Evolutionary conservation across 2,329 filamentous ascomycete species (phyloP).

Genomic region (Thelonectria rubi): DNA sequence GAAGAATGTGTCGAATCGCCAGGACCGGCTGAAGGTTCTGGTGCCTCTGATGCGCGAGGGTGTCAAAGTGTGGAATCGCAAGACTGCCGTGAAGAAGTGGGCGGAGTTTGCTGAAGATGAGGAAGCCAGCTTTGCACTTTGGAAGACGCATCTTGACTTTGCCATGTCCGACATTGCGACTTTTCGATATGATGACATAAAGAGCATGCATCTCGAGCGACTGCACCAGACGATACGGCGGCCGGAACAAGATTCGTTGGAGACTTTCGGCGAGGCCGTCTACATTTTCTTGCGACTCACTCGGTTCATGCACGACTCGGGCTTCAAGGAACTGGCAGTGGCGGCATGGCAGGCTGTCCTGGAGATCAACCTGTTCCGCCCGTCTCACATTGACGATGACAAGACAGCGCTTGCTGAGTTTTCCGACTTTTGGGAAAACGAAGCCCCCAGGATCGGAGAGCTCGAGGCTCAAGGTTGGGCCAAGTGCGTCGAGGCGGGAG

Average conservation of each 20-base stretch:
- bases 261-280: slow-evolving; percentile 51
- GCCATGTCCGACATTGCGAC: slow-evolving; percentile 72
- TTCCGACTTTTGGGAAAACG: slow-evolving; percentile 86
- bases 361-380: slow-evolving; percentile 74
- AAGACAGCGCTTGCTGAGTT: slow-evolving; percentile 57
- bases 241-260: not conserved
- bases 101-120: slow-evolving; percentile 52
- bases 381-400: slow-evolving; percentile 47
- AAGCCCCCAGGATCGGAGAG: slow-evolving; percentile 82
- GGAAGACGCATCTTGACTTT: slow-evolving; percentile 78
- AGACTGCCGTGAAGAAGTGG: slow-evolving; percentile 72
- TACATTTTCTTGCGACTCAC: slow-evolving; percentile 82
- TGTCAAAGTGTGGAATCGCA: slow-evolving; percentile 74
- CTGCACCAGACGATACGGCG: slow-evolving; percentile 37
- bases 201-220: slow-evolving; percentile 66
- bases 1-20: slow-evolving; percentile 56
- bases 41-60: slow-evolving; percentile 79
- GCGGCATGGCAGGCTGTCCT: slow-evolving; percentile 85
- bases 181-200: slow-evolving; percentile 75
- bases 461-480: slow-evolving; percentile 74
- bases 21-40: slow-evolving; percentile 68
- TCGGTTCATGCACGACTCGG: slow-evolving; percentile 76
- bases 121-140: slow-evolving; percentile 63
- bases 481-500: slow-evolving; percentile 53
- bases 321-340: slow-evolving; percentile 79